A percentile compares a stretch with the other conserved stretches of the same genome.
Evolutionary conservation across 2,329 filamentous ascomycete genomes (phyloP).

Genomic region (Phialophora macrospora): DNA sequence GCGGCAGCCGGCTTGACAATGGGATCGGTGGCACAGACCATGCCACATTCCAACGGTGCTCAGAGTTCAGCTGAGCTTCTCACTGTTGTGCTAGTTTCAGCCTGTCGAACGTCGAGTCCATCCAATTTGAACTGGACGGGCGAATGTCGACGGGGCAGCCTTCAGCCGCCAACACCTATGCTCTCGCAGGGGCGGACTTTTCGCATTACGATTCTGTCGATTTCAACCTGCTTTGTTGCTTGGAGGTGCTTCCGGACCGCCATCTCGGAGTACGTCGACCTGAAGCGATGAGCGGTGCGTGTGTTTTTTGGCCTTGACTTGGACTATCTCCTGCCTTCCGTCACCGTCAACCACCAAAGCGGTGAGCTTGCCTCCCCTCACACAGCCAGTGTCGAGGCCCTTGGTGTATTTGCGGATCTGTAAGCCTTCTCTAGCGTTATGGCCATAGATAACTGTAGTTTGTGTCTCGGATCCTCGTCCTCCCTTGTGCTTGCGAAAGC

Average conservation of each 20-base stretch:
- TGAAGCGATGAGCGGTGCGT: conserved; percentile 11
- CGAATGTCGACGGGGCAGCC: neutral
- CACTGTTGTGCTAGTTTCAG: neutral
- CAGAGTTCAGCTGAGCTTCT: neutral
- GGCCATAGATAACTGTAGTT: conserved; percentile 81
- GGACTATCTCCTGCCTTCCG: conserved; percentile 49
- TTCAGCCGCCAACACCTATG: neutral
- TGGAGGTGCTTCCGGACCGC: conserved; percentile 11
- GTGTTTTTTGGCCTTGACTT: conserved; percentile 47
- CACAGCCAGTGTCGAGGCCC: conserved; percentile 84
- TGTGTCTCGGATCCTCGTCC: conserved; percentile 21
- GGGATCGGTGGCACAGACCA: neutral
- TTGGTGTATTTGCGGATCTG: conserved; percentile 72
- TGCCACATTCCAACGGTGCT: conserved; percentile 2
- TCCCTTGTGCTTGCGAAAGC: conserved; percentile 11
- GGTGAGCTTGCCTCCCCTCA: conserved; percentile 74
- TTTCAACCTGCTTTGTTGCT: conserved; percentile 6
- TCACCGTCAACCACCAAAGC: conserved; percentile 73
- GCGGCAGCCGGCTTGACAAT: neutral
- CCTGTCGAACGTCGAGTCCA: neutral
- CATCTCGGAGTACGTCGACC: conserved; percentile 26
- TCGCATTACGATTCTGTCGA: neutral
- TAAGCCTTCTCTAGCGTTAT: conserved; percentile 77
- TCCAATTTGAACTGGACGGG: neutral
- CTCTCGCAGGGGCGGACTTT: neutral